A percentile compares a stretch with the other conserved stretches of the same genome.
Evolutionary conservation across 176 grass and related monocot genomes (phyloP).

Genomic region (Pontederia crassipes): DNA sequence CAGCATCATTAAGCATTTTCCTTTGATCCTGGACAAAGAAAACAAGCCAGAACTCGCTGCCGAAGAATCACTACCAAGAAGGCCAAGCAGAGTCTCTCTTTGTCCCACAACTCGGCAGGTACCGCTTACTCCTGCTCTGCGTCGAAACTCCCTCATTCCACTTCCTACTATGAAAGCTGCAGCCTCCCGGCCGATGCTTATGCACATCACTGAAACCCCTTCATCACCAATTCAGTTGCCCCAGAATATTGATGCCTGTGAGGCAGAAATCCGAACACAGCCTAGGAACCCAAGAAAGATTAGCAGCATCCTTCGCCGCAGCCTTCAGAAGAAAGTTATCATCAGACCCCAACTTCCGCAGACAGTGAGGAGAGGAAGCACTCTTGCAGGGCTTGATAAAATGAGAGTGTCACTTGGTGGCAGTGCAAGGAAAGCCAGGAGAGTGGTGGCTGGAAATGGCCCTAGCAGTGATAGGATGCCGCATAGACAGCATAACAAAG

Average conservation of each 20-base stretch:
- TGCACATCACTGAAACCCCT: conserved; percentile 24
- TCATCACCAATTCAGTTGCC: conserved; percentile 11
- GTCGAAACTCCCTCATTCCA: conserved; percentile 42
- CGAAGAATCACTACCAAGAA: conserved; percentile 11
- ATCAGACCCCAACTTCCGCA: conserved; percentile 39
- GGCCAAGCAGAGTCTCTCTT: conserved; percentile 42
- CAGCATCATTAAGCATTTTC: conserved; percentile 43
- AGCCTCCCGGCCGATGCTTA: conserved; percentile 17
- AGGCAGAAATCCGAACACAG: neutral
- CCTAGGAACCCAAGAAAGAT: conserved; percentile 45
- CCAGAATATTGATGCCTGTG: conserved; percentile 13
- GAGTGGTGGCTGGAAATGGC: conserved; percentile 14
- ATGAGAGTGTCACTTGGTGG: conserved; percentile 17
- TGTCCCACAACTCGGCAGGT: conserved; percentile 26
- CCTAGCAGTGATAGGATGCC: neutral
- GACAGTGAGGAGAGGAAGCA: conserved; percentile 20
- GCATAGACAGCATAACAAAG: conserved; percentile 21
- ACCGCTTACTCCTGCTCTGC: conserved; percentile 14
- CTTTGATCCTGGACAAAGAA: conserved; percentile 57
- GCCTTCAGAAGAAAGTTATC: conserved; percentile 96
- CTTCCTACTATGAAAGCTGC: conserved; percentile 22
- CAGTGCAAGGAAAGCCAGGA: conserved; percentile 25
- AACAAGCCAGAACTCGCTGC: conserved; percentile 39
- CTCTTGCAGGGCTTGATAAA: conserved; percentile 18
- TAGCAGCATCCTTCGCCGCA: conserved; percentile 66